Evolutionary conservation across 768 basidiomycete genomes (phyloP), one percentile per base, ranked within the genome.

Genomic region (Auriscalpium microsporum): DNA sequence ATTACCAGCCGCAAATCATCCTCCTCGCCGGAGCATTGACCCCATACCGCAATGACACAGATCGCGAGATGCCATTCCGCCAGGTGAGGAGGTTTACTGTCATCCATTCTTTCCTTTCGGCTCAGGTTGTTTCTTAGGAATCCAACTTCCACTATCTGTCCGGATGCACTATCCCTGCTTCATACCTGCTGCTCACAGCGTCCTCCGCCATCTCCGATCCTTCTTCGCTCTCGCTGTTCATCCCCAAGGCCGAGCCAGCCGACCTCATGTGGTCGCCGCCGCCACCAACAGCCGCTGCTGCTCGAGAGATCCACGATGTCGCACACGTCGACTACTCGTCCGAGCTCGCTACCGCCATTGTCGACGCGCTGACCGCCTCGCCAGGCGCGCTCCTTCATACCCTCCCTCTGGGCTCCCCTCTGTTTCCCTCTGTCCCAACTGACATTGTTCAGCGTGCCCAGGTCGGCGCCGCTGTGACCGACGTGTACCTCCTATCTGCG

Each of bases 211-310:
- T 75, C 4, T 71, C 69, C 3, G 64, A 65, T 9, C 66, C 65
- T 0, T 73, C 79, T 8, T 75, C 73, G 10, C 67, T 81, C 8
- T 79, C 83, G 8, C 75, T 97, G 36, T 93, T 88, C 69, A 84
- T 96, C 55, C 91, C 92, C 1, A 77, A 87, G 53, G 79, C 82
- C 17, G 81, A 86, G 51, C 73, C 82, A 3, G 82, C 73, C 0
- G 87, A 90, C 64, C 69, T 91, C 52, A 83, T 96, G 83, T 97
- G 94, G 94, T 87, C 84, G 7, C 82, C 89, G 3, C 83, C 91
- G 14, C 92, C 93, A 0, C 84, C 84, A 0, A 82, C 88, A 0
- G 71, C 86, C 1, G 69, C 81, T 16, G 75, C 80, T 34, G 82
- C 81, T 3, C 73, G 77, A 10, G 59, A 67, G 16, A 75, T 77